These are phyloP conservation scores for Gossypium gossypioides DNA, from an alignment of 441 rosid genomes.

Conservation along the genomic window DNA sequence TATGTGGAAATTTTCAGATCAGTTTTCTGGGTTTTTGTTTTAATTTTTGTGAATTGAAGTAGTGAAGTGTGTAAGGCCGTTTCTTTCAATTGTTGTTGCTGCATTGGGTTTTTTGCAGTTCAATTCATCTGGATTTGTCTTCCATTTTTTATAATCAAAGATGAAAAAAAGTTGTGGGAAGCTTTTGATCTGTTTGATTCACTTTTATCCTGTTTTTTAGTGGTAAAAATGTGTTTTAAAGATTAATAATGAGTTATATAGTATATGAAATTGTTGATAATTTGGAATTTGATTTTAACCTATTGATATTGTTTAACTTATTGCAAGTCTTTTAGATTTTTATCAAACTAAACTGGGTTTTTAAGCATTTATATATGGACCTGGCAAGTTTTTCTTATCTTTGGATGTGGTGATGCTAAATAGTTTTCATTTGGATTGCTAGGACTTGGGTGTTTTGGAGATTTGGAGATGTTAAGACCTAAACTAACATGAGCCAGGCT, in stretches of 20 bases:
- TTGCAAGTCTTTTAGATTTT: too few relatives aligned
- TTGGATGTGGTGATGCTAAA: not conserved
- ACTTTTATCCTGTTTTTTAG: not conserved
- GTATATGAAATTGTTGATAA: not conserved
- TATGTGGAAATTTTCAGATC: not conserved
- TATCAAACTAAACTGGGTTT: not conserved
- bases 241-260: not conserved
- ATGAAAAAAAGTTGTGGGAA: conserved; percentile 1
- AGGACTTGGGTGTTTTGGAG: conserved; percentile 17
- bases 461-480: conserved; percentile 41
- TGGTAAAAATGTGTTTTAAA: not conserved
- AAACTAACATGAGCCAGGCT: conserved; percentile 55
- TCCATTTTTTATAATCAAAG: not conserved
- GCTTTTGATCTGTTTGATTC: not conserved
- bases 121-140: not conserved
- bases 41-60: not conserved
- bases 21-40: conserved; percentile 7
- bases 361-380: not conserved
- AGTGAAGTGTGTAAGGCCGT: not conserved
- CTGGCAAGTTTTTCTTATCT: not conserved
- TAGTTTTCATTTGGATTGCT: conserved; percentile 13
- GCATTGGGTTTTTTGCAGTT: not conserved
- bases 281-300: not conserved
- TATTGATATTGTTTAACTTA: too few relatives aligned
- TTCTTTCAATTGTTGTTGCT: conserved; percentile 4